These are phyloP conservation scores for Sabuloglossum arenarium DNA, from an alignment of 495 filamentous ascomycete species.

Conservation along the genomic window DNA sequence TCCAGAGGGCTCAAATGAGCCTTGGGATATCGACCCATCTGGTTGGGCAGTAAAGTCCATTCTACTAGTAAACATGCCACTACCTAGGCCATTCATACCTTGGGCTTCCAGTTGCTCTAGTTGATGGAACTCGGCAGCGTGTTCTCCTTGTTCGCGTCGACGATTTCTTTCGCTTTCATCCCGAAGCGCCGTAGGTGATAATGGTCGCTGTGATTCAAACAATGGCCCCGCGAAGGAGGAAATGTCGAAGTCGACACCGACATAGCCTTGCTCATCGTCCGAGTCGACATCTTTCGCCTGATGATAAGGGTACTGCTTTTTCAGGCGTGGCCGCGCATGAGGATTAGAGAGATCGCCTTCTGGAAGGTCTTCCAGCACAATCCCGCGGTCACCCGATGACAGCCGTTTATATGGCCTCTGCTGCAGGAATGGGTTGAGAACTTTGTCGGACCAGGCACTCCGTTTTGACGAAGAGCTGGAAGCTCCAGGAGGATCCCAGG, in stretches of 20 bases:
- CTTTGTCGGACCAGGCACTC: not conserved
- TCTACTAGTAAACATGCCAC: slow-evolving; percentile 4
- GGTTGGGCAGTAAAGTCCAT: not conserved
- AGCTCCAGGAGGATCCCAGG: not conserved
- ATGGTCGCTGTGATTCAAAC: not conserved
- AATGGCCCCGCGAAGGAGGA: not conserved
- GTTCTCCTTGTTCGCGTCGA: not conserved
- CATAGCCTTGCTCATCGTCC: slow-evolving; percentile 1
- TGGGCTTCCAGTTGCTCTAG: slow-evolving; percentile 1
- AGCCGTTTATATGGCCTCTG: not conserved
- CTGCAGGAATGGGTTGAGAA: not conserved
- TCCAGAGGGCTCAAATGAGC: not conserved
- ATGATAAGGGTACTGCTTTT: not conserved
- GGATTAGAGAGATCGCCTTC: not conserved
- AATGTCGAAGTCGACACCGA: slow-evolving; percentile 3
- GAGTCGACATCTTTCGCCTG: not conserved
- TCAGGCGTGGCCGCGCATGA: not conserved
- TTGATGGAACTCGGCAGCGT: slow-evolving; percentile 5
- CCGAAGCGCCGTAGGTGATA: not conserved
- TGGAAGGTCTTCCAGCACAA: not conserved
- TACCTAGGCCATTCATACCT: slow-evolving; percentile 3
- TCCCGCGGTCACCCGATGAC: not conserved
- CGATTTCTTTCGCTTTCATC: slow-evolving; percentile 1
- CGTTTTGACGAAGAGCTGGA: not conserved
- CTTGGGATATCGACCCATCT: not conserved